phyloP scores from a whole-genome alignment of 2,329 filamentous ascomycete species.

The Penicillium sp. region DNA sequence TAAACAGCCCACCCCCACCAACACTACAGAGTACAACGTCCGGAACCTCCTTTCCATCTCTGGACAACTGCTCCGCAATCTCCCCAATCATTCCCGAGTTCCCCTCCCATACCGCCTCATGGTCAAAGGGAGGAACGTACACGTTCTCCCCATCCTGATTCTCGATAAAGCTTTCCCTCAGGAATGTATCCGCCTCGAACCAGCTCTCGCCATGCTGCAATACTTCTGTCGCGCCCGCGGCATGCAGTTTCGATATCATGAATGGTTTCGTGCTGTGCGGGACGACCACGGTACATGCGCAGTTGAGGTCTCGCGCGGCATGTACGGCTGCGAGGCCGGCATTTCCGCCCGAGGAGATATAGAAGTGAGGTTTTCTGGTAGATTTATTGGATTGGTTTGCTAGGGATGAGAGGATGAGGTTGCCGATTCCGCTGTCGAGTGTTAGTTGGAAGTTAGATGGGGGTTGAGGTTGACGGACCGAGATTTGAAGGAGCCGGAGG shows the following conservation, averaged over 20 bases:
- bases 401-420: slow-evolving; percentile 33
- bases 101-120: slow-evolving; percentile 39
- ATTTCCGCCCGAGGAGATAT: slow-evolving; percentile 75
- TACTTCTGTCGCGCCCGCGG: slow-evolving; percentile 62
- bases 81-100: slow-evolving; percentile 36
- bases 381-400: slow-evolving; percentile 12
- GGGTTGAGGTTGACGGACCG: slow-evolving; percentile 35
- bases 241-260: slow-evolving; percentile 67
- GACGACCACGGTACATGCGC: slow-evolving; percentile 69
- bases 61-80: slow-evolving; percentile 35
- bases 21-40: slow-evolving; percentile 74
- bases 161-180: slow-evolving; percentile 52
- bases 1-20: slow-evolving; percentile 74
- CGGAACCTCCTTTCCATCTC: slow-evolving; percentile 26
- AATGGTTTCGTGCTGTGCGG: slow-evolving; percentile 61
- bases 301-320: slow-evolving; percentile 62
- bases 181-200: slow-evolving; percentile 65
- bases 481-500: slow-evolving; percentile 79
- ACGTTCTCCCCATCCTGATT: slow-evolving; percentile 23
- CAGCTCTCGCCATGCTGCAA: slow-evolving; percentile 65
- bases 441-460: neutral
- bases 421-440: slow-evolving; percentile 34
- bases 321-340: slow-evolving; percentile 76
- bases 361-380: slow-evolving; percentile 60
- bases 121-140: slow-evolving; percentile 40